A percentile compares a stretch with the other conserved stretches of the same genome.
Conservation (phyloP, 1,139 yeast genomes). For the Lodderomyces theae region DNA sequence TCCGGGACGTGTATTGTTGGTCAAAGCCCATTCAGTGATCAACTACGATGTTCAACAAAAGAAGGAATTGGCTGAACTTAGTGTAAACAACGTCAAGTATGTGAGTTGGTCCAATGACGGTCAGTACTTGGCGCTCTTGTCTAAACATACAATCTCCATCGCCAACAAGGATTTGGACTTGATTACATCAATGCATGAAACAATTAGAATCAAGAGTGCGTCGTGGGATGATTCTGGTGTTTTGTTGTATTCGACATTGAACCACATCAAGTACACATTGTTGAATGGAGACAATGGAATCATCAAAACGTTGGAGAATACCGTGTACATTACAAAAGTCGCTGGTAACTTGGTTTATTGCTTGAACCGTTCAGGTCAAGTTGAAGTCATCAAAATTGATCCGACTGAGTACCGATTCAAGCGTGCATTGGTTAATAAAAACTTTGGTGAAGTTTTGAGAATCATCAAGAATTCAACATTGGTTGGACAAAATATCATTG, state of each 20-base stretch:
- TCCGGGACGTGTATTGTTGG: conserved; percentile 77
- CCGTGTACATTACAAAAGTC: conserved; percentile 79
- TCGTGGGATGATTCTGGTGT: conserved; percentile 97
- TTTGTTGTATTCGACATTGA: conserved; percentile 86
- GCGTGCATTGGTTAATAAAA: conserved; percentile 83
- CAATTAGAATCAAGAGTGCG: conserved; percentile 94
- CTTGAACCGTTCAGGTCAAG: conserved; percentile 81
- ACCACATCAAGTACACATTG: conserved; percentile 91
- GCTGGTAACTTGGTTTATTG: conserved; percentile 72
- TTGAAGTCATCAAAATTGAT: conserved; percentile 75
- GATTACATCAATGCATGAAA: conserved; percentile 88
- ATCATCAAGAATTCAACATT: conserved; percentile 84
- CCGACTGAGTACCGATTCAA: conserved; percentile 98
- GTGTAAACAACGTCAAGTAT: conserved; percentile 80
- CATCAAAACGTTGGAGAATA: conserved; percentile 85
- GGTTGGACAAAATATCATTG: conserved; percentile 96
- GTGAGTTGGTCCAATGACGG: conserved; percentile 89
- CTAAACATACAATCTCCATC: conserved; percentile 90
- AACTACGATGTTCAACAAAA: conserved; percentile 93
- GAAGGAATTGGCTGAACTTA: conserved; percentile 67
- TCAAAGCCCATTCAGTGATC: conserved; percentile 70
- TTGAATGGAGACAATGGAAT: conserved; percentile 95
- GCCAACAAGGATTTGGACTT: conserved; percentile 77
- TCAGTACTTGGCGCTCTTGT: conserved; percentile 79
- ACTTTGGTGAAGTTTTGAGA: conserved; percentile 88